Evolutionary conservation across 2,329 filamentous ascomycete genomes (phyloP).

Genomic region (Hypocreales sp.): DNA sequence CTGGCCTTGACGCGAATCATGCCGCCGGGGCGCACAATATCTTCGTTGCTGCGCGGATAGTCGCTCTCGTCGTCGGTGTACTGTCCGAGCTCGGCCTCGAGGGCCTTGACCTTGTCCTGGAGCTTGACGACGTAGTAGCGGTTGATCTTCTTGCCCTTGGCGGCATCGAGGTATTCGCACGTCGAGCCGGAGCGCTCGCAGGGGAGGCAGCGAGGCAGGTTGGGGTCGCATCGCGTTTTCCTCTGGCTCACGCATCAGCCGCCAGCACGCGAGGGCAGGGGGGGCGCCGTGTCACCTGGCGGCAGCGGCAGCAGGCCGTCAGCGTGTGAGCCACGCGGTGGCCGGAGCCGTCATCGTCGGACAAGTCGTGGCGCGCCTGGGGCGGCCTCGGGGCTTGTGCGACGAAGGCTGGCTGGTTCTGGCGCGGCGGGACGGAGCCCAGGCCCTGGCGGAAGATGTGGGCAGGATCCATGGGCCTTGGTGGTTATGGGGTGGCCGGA

Average conservation of each 20-base stretch:
- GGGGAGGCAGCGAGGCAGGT: conserved; percentile 76
- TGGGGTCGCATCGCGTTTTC: conserved; percentile 92
- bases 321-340: conserved; percentile 62
- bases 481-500: not conserved
- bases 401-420: conserved; percentile 15
- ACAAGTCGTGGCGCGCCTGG: conserved; percentile 22
- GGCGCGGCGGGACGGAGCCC: conserved; percentile 24
- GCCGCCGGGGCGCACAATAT: conserved; percentile 75
- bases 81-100: conserved; percentile 68
- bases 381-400: conserved; percentile 14
- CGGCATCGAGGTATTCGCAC: conserved; percentile 91
- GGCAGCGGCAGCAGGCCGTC: conserved; percentile 66
- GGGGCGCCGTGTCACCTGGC: conserved; percentile 41
- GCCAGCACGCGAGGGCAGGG: not conserved
- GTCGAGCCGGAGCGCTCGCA: conserved; percentile 83
- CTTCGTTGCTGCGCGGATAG: conserved; percentile 56
- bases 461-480: conserved; percentile 45
- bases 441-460: conserved; percentile 45
- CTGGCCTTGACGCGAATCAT: conserved; percentile 72
- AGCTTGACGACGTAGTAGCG: conserved; percentile 86
- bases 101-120: conserved; percentile 67
- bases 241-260: conserved; percentile 36
- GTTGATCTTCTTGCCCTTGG: conserved; percentile 72
- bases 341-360: conserved; percentile 33
- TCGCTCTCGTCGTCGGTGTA: conserved; percentile 64